These are phyloP conservation scores for Ustilago curta DNA, from an alignment of 1,284 basidiomycete species.

Conservation along the genomic window DNA sequence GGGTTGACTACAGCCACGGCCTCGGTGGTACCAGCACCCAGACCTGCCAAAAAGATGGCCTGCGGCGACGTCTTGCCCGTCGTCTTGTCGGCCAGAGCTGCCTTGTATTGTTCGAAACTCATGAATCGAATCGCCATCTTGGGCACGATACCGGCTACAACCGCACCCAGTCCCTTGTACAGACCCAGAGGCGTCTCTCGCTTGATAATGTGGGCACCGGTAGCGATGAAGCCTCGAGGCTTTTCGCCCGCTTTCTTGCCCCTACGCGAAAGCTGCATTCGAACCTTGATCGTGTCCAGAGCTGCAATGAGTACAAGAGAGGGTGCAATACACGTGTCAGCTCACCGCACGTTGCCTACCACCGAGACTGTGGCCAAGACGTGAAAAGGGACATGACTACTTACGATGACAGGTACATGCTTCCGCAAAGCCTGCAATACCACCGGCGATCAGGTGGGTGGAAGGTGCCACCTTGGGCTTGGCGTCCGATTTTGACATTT, in stretches of 20 bases:
- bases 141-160: slow-evolving; percentile 90
- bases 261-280: slow-evolving; percentile 83
- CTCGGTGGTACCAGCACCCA: slow-evolving; percentile 90
- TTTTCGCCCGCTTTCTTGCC: slow-evolving; percentile 70
- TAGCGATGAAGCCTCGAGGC: slow-evolving; percentile 91
- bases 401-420: slow-evolving; percentile 69
- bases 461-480: slow-evolving; percentile 66
- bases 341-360: not conserved
- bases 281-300: slow-evolving; percentile 93
- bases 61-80: slow-evolving; percentile 82
- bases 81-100: slow-evolving; percentile 78
- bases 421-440: slow-evolving; percentile 69
- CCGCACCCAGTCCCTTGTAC: slow-evolving; percentile 99
- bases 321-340: slow-evolving; percentile 1
- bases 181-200: slow-evolving; percentile 94
- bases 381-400: slow-evolving; percentile 32
- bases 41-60: slow-evolving; percentile 84
- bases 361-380: not conserved
- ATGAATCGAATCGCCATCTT: slow-evolving; percentile 99
- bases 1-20: slow-evolving; percentile 92
- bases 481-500: slow-evolving; percentile 27
- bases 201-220: slow-evolving; percentile 86
- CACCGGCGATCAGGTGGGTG: slow-evolving; percentile 68
- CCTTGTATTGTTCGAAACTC: slow-evolving; percentile 95
- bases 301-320: slow-evolving; percentile 35